A percentile compares a stretch with the other conserved stretches of the same genome.
Conservation (phyloP, 345 rosid species). For the Clausena lansium region DNA sequence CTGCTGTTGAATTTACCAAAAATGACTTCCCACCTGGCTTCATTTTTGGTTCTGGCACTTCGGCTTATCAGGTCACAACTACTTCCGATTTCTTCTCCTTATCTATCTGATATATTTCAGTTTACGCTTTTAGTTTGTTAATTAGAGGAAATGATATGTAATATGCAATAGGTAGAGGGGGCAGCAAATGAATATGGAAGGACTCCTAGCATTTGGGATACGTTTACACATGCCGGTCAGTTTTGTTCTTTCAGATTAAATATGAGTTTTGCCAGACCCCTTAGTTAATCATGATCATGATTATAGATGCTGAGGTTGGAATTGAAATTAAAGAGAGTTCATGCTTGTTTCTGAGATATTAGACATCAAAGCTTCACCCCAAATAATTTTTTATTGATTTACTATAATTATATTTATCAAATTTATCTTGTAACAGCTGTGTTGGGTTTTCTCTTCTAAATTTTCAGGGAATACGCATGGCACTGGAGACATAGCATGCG, state of each 20-base stretch:
- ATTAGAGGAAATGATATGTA: neutral
- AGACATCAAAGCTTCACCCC: neutral
- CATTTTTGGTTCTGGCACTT: slow-evolving; percentile 23
- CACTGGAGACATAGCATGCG: slow-evolving; percentile 49
- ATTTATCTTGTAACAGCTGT: no score
- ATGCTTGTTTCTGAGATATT: neutral
- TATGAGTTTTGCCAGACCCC: neutral
- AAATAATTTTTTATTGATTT: neutral
- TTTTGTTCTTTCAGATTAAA: slow-evolving; percentile 1
- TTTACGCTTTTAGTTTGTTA: neutral
- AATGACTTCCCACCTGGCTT: slow-evolving; percentile 26
- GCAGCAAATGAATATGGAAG: slow-evolving; percentile 48
- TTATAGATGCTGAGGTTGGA: neutral
- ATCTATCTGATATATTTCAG: neutral
- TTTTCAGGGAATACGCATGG: slow-evolving; percentile 35
- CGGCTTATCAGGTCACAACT: slow-evolving; percentile 23
- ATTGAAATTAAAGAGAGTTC: neutral
- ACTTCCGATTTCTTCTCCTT: no score
- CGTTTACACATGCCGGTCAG: slow-evolving; percentile 33
- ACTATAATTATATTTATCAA: neutral
- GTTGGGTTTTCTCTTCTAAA: neutral
- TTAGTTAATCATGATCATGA: neutral
- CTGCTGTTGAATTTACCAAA: slow-evolving; percentile 3
- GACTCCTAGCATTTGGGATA: slow-evolving; percentile 45
- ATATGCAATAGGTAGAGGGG: slow-evolving; percentile 35